Base-by-base conservation (phyloP, 441 rosid genomes). In the Syzygium malaccense region DNA sequence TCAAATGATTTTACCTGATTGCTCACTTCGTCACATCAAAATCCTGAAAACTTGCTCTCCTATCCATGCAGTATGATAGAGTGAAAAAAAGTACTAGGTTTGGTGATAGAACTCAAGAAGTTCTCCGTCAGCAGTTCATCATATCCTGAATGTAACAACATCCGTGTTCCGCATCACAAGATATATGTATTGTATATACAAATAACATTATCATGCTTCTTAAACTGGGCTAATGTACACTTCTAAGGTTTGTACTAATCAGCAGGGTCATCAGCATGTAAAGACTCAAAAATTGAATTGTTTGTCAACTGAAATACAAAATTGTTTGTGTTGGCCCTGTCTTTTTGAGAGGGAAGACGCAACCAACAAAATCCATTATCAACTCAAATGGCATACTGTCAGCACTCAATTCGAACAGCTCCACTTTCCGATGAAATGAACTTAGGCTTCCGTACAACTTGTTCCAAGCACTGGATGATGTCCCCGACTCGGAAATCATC, bases 381-480 rank as follows among this genome's bases (percentile, higher is more conserved):
- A 41, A 41, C 18, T 75, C 83, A 3, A 23, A 41, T 0, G 10
- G 83, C 51, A 41, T 41, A 12, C 83, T 75, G 83, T 75, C 83
- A 75, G 51, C 51, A 75, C 51, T 41, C 51, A 71, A 71, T 87
- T 90, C 96, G 94, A 87, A 95, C 98, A 87, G 97, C 96, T 20
- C 98, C 98, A 80, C 97, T 97, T 90, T 95, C 94, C 3, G 98
- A 96, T 14, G 97, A 97, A 88, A 98, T 90, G 90, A 98, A 97
- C 93, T 95, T 96, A 13, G 99, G 99, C 93, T 98, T 98, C 89
- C 95, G 91, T 86, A 95, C 87, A 78, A 96, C 98, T 86, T 93
- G 95, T 86, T 97, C 96, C 95, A 98, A 85, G 93, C 99, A 97
- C 87, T 98, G 99, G 89, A 98, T 92, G 88, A 98, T 90, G 19